Evolutionary conservation across 192 early-diverging fungal genomes (phyloP), one percentile per base, ranked within the genome.

Genomic region (Linderina pennispora): DNA sequence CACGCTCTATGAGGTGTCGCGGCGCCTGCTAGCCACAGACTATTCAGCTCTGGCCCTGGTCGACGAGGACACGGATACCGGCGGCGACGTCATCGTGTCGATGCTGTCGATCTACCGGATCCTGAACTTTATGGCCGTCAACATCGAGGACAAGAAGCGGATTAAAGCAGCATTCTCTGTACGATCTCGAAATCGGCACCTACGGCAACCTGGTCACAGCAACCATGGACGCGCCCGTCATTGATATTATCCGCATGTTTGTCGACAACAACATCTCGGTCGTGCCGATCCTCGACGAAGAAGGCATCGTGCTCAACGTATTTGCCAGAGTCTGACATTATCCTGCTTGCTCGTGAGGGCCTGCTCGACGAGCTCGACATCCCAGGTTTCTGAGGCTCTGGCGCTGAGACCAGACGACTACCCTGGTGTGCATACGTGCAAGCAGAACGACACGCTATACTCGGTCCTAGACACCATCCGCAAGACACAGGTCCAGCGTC

Each of bases 241-340:
- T 96, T 50, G 76, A 89, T 26, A 80, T 98, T 13, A 83, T 98
- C 24, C 84, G 91, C 58, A 84, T 89, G 74, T 96, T 98, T 84
- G 88, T 93, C 18, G 83, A 88, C 36, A 76, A 84, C 36, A 81
- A 84, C 60, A 90, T 98, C 33, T 93, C 90, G 1, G 86, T 92
- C 2, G 86, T 98, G 4, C 94, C 94, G 1, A 94, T 98, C 49
- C 77, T 96, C 11, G 92, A 95, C 69, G 83, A 91, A 28, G 48
- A 68, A 81, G 88, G 81, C 28, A 61, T 79, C 11, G 91, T 97
- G 23, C 50, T 96, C 28, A 92, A 98, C 61, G 94, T 96, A 23
- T 98, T 91, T 77, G 95, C 94, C 57, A n/a, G 91, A 92, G 38
- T 91, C 89, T 14, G 95, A 98, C 79, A 89, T 96, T 13, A 86